Evolutionary conservation across 116 monocot genomes (phyloP).

Genomic region (Dioscorea cayenensis): DNA sequence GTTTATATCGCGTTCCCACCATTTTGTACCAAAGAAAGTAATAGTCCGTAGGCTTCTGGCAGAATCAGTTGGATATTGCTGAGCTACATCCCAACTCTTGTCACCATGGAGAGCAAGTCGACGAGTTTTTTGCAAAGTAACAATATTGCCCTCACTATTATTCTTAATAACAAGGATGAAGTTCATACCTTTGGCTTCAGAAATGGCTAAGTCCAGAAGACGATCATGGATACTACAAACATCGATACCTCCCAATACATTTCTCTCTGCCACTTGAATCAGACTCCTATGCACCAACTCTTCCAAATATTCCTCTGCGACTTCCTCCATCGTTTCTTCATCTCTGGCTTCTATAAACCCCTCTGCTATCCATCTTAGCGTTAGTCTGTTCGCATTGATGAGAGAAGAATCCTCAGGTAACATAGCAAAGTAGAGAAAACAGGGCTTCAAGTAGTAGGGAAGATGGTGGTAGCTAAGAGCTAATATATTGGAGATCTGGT

Average conservation of each 20-base stretch:
- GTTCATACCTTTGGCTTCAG: background rate
- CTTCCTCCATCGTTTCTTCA: conserved; percentile 9
- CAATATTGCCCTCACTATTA: background rate
- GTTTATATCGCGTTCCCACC: too few species aligned
- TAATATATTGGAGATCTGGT: conserved; percentile 7
- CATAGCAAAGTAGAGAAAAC: conserved; percentile 18
- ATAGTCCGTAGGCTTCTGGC: too few species aligned
- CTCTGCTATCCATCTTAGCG: conserved; percentile 29
- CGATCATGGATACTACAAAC: conserved; percentile 9
- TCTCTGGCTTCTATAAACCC: conserved; percentile 11
- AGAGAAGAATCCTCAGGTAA: conserved; percentile 19
- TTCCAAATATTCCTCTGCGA: conserved; percentile 11
- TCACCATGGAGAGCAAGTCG: background rate
- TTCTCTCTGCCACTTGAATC: conserved; percentile 6
- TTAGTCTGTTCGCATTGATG: conserved; percentile 8
- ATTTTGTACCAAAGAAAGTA: too few species aligned
- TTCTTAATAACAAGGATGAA: background rate
- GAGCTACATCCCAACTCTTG: too few species aligned
- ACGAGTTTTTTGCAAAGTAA: background rate
- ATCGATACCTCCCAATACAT: background rate
- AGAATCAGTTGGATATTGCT: too few species aligned
- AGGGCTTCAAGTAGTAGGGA: conserved; percentile 10
- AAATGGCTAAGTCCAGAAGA: conserved; percentile 1
- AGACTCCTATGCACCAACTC: conserved; percentile 19
- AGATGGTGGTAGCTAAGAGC: conserved; percentile 19